Evolutionary conservation across 495 filamentous ascomycete genomes (phyloP).

Genomic region (Talaromyces trachyspermus): DNA sequence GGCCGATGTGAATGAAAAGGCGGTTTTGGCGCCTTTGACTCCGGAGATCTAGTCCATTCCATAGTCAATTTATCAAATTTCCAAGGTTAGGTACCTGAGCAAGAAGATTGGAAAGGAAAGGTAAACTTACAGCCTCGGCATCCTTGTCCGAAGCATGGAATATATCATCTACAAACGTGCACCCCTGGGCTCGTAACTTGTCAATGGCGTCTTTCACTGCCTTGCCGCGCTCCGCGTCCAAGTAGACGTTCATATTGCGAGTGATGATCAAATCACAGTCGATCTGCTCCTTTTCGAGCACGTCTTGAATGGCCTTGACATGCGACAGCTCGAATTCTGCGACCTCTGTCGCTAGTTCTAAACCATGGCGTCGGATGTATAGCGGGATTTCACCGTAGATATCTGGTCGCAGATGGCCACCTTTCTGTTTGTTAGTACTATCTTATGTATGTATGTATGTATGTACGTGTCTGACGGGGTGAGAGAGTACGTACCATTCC

Average conservation of each 20-base stretch:
- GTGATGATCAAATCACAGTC: slow-evolving; percentile 8
- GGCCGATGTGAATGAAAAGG: slow-evolving; percentile 31
- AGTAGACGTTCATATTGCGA: slow-evolving; percentile 8
- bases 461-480: too few relatives aligned
- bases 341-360: slow-evolving; percentile 1
- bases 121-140: slow-evolving; percentile 1
- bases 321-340: slow-evolving; percentile 8
- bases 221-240: background rate
- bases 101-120: too few relatives aligned
- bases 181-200: background rate
- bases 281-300: slow-evolving; percentile 1
- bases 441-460: too few relatives aligned
- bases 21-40: slow-evolving; percentile 41
- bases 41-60: slow-evolving; percentile 18
- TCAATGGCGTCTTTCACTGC: slow-evolving; percentile 1
- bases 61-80: slow-evolving; percentile 9
- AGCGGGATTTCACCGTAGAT: slow-evolving; percentile 3
- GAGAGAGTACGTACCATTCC: slow-evolving; percentile 17
- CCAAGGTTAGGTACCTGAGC: too few relatives aligned
- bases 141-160: background rate
- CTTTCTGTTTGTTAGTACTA: background rate
- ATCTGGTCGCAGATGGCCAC: slow-evolving; percentile 9
- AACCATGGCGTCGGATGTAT: slow-evolving; percentile 7
- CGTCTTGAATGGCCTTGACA: slow-evolving; percentile 5
- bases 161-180: slow-evolving; percentile 6